phyloP scores from a whole-genome alignment of 2,329 filamentous ascomycete genomes.

The Aspergillus sp. region DNA sequence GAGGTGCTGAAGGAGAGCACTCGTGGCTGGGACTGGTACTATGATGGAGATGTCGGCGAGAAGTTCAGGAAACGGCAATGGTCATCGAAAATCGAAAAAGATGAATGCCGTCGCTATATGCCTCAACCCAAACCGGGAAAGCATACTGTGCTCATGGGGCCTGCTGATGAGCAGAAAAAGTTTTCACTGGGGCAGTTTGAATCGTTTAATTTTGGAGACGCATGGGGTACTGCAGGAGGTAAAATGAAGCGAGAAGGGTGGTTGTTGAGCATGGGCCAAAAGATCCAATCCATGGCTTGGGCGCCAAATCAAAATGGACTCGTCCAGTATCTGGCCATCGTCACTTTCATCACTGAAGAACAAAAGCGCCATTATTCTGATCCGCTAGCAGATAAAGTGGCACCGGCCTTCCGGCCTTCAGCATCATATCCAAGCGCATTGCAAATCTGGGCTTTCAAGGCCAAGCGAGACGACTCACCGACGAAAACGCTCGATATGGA shows the following conservation, averaged over 20 bases:
- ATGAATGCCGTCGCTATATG: slow-evolving; percentile 40
- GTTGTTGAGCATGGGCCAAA: slow-evolving; percentile 51
- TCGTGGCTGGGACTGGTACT: slow-evolving; percentile 50
- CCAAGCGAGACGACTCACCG: slow-evolving; percentile 21
- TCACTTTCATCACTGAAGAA: slow-evolving; percentile 31
- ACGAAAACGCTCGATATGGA: slow-evolving; percentile 39
- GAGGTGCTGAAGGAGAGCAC: slow-evolving; percentile 40
- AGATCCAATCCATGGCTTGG: slow-evolving; percentile 46
- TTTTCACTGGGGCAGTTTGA: slow-evolving; percentile 38
- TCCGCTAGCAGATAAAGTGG: slow-evolving; percentile 25
- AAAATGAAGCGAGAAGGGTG: slow-evolving; percentile 40
- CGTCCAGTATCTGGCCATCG: slow-evolving; percentile 53
- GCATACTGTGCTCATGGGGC: slow-evolving; percentile 47
- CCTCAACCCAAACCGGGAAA: slow-evolving; percentile 22
- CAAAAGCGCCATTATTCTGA: slow-evolving; percentile 28
- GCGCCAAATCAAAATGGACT: slow-evolving; percentile 37
- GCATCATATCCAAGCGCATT: slow-evolving; percentile 44
- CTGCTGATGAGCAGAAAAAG: slow-evolving; percentile 37
- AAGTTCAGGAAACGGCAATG: slow-evolving; percentile 40
- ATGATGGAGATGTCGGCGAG: slow-evolving; percentile 32
- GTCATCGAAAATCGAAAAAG: slow-evolving; percentile 25
- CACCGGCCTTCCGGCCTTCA: slow-evolving; percentile 47
- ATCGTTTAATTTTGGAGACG: slow-evolving; percentile 40
- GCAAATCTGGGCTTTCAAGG: slow-evolving; percentile 54
- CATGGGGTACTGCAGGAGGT: slow-evolving; percentile 28